These are phyloP conservation scores for Termitomyces sp. DNA, from an alignment of 768 basidiomycete species.

Conservation along the genomic window DNA sequence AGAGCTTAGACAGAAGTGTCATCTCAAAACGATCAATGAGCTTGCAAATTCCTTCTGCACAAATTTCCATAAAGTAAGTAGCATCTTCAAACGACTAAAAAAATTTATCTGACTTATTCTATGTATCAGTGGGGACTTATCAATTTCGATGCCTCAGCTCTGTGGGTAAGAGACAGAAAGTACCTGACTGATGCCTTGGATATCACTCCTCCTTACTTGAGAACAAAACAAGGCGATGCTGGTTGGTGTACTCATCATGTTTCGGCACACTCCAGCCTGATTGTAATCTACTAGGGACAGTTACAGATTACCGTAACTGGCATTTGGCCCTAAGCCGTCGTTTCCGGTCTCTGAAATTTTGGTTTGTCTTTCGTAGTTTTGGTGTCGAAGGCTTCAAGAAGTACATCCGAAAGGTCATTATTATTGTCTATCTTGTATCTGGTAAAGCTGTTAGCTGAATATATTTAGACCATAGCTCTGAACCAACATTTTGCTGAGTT, in stretches of 20 bases:
- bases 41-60: slow-evolving; percentile 80
- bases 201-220: slow-evolving; percentile 80
- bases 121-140: slow-evolving; percentile 76
- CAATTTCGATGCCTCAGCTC: slow-evolving; percentile 79
- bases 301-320: slow-evolving; percentile 89
- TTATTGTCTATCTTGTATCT: neutral
- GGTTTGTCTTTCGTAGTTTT: slow-evolving; percentile 87
- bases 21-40: slow-evolving; percentile 70
- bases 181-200: slow-evolving; percentile 79
- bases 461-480: slow-evolving; percentile 54
- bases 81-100: neutral
- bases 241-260: slow-evolving; percentile 35
- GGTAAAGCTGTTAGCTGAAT: neutral
- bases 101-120: neutral
- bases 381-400: slow-evolving; percentile 77
- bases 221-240: slow-evolving; percentile 75
- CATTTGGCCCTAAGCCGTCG: slow-evolving; percentile 78
- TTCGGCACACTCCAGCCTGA: neutral
- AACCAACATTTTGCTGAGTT: slow-evolving; percentile 59
- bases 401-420: slow-evolving; percentile 64
- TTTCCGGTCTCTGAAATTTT: slow-evolving; percentile 88
- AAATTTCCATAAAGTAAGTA: slow-evolving; percentile 83
- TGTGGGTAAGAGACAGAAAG: slow-evolving; percentile 77
- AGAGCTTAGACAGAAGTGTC: slow-evolving; percentile 61
- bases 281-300: slow-evolving; percentile 47